Evolutionary conservation across 305 asterid genomes (phyloP), one percentile per base, ranked within the genome.

Genomic region (Fraxinus xanthoxyloides): DNA sequence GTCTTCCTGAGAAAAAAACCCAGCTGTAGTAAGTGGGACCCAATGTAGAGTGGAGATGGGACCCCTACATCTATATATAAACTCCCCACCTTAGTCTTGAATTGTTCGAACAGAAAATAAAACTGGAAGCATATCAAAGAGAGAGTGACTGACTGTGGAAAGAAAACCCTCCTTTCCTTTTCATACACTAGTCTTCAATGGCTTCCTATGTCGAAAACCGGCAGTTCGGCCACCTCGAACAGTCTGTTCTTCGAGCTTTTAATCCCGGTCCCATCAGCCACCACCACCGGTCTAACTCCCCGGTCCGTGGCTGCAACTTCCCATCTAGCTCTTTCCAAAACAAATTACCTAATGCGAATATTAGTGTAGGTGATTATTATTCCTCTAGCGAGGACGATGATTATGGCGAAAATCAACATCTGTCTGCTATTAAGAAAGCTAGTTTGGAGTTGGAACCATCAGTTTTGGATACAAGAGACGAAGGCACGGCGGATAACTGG

Each of bases 161-260:
- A 46, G 65, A 21, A 7, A 5, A 34, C 46, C 77, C 17, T 77
- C 56, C 21, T 61, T 46, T 9, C 30, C 78, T 4, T 17, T 4
- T 75, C 77, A 21, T 2, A 77, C 78, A 81, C 80, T 83, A 84
- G 81, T 86, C 89, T 82, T 61, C 76, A 38, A 95, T 95, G 98
- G 97, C 98, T 86, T 91, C 98, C 69, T 90, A 94, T 70, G 94
- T 95, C 31, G 92, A 91, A 59, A 95, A 92, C 88, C 89, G 94
- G 88, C 97, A 89, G 78, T 91, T 87, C 73, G 67, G 83, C 77
- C 90, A 75, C 77, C 88, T 90, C 51, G 96, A 91, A 76, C 87
- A 88, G 61, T 89, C 88, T 8, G 81, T 79, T 17, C 63, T 38
- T 21, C 89, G 90, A 7, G 85, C 72, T 3, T 87, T 72, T 88